Conservation (phyloP, 2,329 filamentous ascomycete species). For the Pleomassaria siparia region DNA sequence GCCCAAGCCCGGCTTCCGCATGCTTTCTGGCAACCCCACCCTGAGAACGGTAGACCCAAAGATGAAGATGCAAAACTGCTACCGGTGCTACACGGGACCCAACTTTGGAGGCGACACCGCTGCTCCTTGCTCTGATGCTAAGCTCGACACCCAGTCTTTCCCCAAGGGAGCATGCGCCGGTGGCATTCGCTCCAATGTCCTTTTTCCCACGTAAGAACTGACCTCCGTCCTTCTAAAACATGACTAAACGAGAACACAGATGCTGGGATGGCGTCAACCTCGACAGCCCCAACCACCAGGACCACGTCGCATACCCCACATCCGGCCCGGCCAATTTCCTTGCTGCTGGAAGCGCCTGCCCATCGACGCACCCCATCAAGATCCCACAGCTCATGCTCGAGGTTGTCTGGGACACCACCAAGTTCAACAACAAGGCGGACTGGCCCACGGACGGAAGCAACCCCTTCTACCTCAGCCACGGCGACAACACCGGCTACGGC, state of each 20-base stretch:
- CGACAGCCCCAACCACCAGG: conserved; percentile 58
- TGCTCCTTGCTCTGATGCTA: conserved; percentile 29
- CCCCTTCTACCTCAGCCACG: conserved; percentile 27
- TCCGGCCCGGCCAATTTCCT: conserved; percentile 24
- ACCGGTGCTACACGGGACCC: conserved; percentile 48
- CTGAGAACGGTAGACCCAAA: conserved; percentile 14
- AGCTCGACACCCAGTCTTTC: conserved; percentile 20
- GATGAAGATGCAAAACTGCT: conserved; percentile 41
- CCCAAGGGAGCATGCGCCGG: conserved; percentile 23
- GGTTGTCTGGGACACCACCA: conserved; percentile 47
- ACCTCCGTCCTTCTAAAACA: neutral
- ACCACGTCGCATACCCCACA: conserved; percentile 49
- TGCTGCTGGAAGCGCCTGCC: conserved; percentile 39
- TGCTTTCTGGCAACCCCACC: conserved; percentile 45
- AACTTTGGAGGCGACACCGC: conserved; percentile 49
- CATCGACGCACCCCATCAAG: conserved; percentile 45
- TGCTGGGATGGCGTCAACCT: conserved; percentile 50
- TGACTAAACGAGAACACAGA: conserved; percentile 7
- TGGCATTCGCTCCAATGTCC: conserved; percentile 33
- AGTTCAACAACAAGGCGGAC: conserved; percentile 30
- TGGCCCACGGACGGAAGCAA: conserved; percentile 27
- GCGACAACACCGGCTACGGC: conserved; percentile 26
- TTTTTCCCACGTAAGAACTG: conserved; percentile 25
- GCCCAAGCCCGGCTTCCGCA: conserved; percentile 44
- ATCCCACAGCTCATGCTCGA: conserved; percentile 51